phyloP scores from a whole-genome alignment of 805 yeast genomes.

The Saccharomycopsis olivae region DNA sequence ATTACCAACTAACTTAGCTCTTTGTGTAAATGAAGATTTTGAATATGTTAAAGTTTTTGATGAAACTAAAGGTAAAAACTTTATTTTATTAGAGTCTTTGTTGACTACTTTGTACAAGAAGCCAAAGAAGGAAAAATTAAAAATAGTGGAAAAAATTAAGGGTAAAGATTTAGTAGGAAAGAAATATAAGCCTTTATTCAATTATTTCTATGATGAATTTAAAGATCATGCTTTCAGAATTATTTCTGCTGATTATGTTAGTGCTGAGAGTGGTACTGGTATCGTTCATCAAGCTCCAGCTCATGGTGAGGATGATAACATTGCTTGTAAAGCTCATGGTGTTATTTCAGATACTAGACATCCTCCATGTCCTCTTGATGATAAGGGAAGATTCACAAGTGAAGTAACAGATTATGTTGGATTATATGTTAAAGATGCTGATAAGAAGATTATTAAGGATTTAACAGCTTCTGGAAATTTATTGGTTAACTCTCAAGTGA shows the following conservation, averaged over 20 bases:
- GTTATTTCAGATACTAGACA: constrained; percentile 54
- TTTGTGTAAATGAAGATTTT: constrained; percentile 83
- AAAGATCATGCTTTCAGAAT: constrained; percentile 75
- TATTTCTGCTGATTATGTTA: constrained; percentile 72
- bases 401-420: constrained; percentile 74
- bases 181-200: constrained; percentile 75
- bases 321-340: constrained; percentile 66
- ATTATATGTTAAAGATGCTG: constrained; percentile 90
- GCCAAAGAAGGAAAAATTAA: constrained; percentile 82
- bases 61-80: constrained; percentile 73
- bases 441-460: constrained; percentile 75
- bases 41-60: constrained; percentile 90
- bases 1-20: constrained; percentile 83
- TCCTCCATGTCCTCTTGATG: constrained; percentile 95
- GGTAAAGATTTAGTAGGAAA: constrained; percentile 76
- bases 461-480: constrained; percentile 70
- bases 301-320: constrained; percentile 97
- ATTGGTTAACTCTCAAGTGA: constrained; percentile 68
- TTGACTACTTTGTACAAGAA: constrained; percentile 83
- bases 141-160: constrained; percentile 65
- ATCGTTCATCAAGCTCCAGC: constrained; percentile 98
- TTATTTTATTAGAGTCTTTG: constrained; percentile 75
- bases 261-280: constrained; percentile 97
- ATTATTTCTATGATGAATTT: constrained; percentile 68
- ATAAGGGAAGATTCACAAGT: constrained; percentile 71